phyloP scores from a whole-genome alignment of 345 rosid species.

The Geranium rotundifolium region DNA sequence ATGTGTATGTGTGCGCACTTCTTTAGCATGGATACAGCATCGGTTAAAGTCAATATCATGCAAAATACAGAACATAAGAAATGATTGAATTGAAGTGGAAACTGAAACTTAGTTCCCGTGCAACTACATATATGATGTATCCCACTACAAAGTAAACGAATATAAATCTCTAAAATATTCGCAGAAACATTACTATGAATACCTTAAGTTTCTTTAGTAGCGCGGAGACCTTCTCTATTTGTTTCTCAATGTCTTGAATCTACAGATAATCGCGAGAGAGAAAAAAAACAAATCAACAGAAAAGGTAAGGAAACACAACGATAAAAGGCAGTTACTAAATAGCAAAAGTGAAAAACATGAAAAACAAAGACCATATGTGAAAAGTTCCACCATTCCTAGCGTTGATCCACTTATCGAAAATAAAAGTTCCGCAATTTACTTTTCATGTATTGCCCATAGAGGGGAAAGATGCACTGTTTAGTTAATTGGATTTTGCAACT shows the following conservation, averaged over 20 bases:
- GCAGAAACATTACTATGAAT: slow-evolving; percentile 8
- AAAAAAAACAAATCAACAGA: slow-evolving; percentile 6
- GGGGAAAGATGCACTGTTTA: not conserved
- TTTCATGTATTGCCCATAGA: not conserved
- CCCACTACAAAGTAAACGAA: too few species aligned
- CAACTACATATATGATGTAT: not conserved
- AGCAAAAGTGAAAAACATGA: too few species aligned
- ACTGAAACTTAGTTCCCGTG: not conserved
- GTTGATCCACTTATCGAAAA: too few species aligned
- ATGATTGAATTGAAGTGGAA: not conserved
- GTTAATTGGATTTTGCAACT: not conserved
- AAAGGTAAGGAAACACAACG: not conserved
- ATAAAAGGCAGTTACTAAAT: not conserved
- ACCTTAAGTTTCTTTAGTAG: slow-evolving; percentile 59
- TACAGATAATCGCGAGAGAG: too few species aligned
- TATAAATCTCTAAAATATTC: not conserved
- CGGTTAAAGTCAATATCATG: too few species aligned
- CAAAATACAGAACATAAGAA: not conserved
- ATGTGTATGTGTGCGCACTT: too few species aligned
- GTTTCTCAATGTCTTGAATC: slow-evolving; percentile 60
- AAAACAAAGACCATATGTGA: not conserved
- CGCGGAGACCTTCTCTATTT: slow-evolving; percentile 36
- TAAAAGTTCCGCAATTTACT: too few species aligned
- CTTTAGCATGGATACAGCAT: too few species aligned
- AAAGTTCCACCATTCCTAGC: too few species aligned